Evolutionary conservation across 2,329 filamentous ascomycete species (phyloP).

Genomic region (Beauveria caledonica): DNA sequence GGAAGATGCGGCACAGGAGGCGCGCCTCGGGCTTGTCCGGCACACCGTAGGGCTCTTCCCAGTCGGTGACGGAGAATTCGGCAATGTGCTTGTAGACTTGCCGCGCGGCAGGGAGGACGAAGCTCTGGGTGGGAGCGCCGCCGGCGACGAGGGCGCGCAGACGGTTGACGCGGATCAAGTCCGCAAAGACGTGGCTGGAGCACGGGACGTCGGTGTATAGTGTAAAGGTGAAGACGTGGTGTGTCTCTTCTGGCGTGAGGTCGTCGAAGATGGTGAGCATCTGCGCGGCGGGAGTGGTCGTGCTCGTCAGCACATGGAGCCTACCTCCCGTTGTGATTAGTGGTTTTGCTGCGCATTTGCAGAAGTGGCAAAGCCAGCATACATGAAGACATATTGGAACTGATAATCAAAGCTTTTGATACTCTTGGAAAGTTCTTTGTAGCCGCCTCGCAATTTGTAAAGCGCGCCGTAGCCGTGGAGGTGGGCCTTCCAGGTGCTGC

Average conservation of each 20-base stretch:
- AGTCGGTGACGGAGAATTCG: neutral
- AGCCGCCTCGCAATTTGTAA: constrained; percentile 4
- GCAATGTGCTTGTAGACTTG: constrained; percentile 5
- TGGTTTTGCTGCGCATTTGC: neutral
- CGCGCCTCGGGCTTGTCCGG: constrained; percentile 5
- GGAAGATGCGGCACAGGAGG: neutral
- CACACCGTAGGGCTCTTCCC: constrained; percentile 3
- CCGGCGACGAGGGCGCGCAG: constrained; percentile 1
- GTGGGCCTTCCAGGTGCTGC: constrained; percentile 6
- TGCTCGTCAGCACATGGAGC: constrained; percentile 3
- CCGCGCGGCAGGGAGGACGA: neutral
- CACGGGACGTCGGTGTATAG: constrained; percentile 3
- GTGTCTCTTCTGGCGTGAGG: neutral
- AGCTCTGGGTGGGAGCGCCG: neutral
- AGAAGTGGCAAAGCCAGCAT: neutral
- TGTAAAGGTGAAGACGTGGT: neutral
- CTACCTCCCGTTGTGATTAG: neutral
- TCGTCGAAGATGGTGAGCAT: constrained; percentile 3
- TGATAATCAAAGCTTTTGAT: neutral
- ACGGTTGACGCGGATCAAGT: constrained; percentile 3
- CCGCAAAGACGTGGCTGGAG: neutral
- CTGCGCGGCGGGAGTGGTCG: constrained; percentile 1
- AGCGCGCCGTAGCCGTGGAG: constrained; percentile 4
- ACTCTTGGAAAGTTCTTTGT: neutral
- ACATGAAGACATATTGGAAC: constrained; percentile 6